Percentiles rank a stretch among this genome's conserved stretches.
These are phyloP conservation scores for Camellia japonica DNA, from an alignment of 148 eudicot genomes.

Conservation along the genomic window DNA sequence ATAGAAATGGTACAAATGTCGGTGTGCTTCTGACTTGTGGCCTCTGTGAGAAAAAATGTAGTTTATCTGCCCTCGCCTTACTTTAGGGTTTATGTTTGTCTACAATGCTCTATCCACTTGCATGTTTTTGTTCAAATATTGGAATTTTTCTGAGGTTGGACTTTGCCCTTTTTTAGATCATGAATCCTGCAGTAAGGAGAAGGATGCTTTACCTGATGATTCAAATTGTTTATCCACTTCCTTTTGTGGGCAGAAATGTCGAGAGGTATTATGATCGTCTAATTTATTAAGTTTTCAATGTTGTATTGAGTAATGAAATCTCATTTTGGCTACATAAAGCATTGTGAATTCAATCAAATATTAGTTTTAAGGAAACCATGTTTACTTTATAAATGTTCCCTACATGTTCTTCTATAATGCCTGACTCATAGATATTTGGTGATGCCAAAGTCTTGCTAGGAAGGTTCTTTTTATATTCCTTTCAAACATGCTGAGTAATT, in stretches of 20 bases:
- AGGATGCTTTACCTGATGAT: slow-evolving; percentile 34
- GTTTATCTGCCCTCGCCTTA: not conserved
- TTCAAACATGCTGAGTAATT: not conserved
- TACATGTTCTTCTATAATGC: not conserved
- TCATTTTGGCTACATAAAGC: not conserved
- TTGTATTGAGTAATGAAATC: not conserved
- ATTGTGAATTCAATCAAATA: not conserved
- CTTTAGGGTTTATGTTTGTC: slow-evolving; percentile 3
- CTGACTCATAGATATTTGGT: not conserved
- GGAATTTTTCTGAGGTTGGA: slow-evolving; percentile 12
- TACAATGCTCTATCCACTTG: not conserved
- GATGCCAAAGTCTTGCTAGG: not conserved
- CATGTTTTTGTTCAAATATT: not conserved
- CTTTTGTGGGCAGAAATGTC: slow-evolving; percentile 78
- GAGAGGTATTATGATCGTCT: slow-evolving; percentile 49
- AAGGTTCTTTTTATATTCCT: not conserved
- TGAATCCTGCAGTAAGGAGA: slow-evolving; percentile 54
- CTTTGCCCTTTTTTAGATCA: slow-evolving; percentile 53
- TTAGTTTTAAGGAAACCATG: not conserved
- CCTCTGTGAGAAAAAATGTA: slow-evolving; percentile 92
- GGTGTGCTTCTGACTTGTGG: slow-evolving; percentile 47
- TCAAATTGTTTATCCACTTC: slow-evolving; percentile 31
- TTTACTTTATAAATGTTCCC: not conserved
- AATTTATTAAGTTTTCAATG: not conserved
- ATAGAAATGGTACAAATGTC: slow-evolving; percentile 17